Percentiles rank a stretch among this genome's conserved stretches.
Conservation (phyloP, 768 basidiomycete species). For the Clitopilus passeckerianus region DNA sequence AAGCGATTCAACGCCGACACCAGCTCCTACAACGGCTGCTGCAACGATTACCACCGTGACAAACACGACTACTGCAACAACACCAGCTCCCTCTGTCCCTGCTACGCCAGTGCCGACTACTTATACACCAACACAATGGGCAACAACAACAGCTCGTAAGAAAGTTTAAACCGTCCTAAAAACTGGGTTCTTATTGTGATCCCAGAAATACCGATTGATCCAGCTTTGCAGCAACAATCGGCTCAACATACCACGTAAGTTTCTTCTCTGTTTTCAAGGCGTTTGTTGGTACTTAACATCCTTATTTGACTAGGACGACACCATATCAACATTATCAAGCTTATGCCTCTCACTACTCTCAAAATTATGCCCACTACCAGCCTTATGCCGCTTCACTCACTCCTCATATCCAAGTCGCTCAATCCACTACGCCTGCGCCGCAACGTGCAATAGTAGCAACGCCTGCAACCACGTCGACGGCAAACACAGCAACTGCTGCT, state of each 20-base stretch:
- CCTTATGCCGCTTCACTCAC: slow-evolving; percentile 29
- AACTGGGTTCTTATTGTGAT: neutral
- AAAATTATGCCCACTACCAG: slow-evolving; percentile 45
- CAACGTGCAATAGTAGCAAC: slow-evolving; percentile 6
- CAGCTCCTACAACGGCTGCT: slow-evolving; percentile 21
- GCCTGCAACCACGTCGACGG: slow-evolving; percentile 12
- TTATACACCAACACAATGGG: slow-evolving; percentile 26
- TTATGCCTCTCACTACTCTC: slow-evolving; percentile 38
- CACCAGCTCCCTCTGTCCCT: slow-evolving; percentile 5
- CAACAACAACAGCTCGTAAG: slow-evolving; percentile 23
- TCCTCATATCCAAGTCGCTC: slow-evolving; percentile 17
- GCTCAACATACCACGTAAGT: slow-evolving; percentile 39
- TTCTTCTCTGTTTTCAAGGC: slow-evolving; percentile 14
- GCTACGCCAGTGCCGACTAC: slow-evolving; percentile 5
- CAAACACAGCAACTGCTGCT: slow-evolving; percentile 11
- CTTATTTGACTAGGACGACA: slow-evolving; percentile 28
- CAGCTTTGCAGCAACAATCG: slow-evolving; percentile 64
- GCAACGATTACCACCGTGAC: neutral
- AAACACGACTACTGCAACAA: slow-evolving; percentile 13
- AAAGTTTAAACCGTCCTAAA: neutral
- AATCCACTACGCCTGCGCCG: slow-evolving; percentile 16
- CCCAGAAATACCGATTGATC: slow-evolving; percentile 61
- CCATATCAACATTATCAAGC: slow-evolving; percentile 46
- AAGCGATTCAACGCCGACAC: slow-evolving; percentile 20
- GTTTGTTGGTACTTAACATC: slow-evolving; percentile 12